Percentiles rank a stretch among this genome's conserved stretches.
Conservation (phyloP, 163 green algal genomes). For the Scenedesmus sp. region DNA sequence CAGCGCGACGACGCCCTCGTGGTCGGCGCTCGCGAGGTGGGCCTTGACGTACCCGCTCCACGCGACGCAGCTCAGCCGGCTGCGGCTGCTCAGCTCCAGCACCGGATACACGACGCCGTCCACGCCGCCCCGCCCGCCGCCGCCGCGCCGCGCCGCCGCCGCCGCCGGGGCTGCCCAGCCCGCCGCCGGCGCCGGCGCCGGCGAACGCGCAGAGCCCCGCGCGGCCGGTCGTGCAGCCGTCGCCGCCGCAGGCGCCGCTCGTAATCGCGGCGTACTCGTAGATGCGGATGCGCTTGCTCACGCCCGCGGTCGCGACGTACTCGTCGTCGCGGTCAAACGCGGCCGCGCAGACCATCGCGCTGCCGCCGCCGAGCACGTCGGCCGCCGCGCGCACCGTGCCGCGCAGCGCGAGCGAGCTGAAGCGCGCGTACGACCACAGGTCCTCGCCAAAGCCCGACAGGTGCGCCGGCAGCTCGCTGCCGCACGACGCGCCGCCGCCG, state of each 20-base stretch:
- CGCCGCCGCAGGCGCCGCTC: not conserved
- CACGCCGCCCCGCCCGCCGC: not conserved
- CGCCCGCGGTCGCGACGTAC: slow-evolving; percentile 91
- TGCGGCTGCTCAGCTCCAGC: slow-evolving; percentile 63
- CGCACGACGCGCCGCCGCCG: not conserved
- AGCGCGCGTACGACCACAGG: slow-evolving; percentile 38
- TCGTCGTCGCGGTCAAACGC: slow-evolving; percentile 91
- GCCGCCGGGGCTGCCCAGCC: not conserved
- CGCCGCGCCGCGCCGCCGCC: not conserved
- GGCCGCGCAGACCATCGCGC: slow-evolving; percentile 63
- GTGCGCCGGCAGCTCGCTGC: not conserved
- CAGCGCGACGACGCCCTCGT: slow-evolving; percentile 39
- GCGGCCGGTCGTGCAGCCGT: not conserved
- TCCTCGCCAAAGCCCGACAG: slow-evolving; percentile 47
- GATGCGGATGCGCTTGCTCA: slow-evolving; percentile 70
- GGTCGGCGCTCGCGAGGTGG: slow-evolving; percentile 40
- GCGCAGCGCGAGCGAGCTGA: slow-evolving; percentile 27
- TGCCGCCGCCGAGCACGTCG: slow-evolving; percentile 19
- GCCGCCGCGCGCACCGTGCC: slow-evolving; percentile 28
- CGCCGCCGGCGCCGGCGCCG: not conserved
- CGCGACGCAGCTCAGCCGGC: slow-evolving; percentile 55
- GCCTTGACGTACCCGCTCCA: slow-evolving; percentile 79
- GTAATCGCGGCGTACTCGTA: slow-evolving; percentile 50
- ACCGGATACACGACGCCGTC: slow-evolving; percentile 56
- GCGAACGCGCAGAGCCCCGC: not conserved